Percentiles rank a stretch among this genome's conserved stretches.
These are phyloP conservation scores for Populus hybrid DNA, from an alignment of 441 rosid species.

Conservation along the genomic window DNA sequence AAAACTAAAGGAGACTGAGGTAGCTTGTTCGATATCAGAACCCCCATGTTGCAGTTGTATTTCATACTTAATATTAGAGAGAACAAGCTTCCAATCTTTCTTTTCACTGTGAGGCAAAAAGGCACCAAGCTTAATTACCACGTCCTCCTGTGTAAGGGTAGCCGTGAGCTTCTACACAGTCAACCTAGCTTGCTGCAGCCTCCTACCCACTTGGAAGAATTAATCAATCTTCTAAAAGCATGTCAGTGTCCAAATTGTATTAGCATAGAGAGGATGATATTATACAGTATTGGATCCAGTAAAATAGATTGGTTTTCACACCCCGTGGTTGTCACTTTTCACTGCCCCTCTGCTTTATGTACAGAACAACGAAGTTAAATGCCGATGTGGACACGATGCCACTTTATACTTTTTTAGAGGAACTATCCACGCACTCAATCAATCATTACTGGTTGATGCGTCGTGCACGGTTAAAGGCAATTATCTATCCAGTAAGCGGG, in stretches of 20 bases:
- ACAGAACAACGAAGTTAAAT: conserved; percentile 29
- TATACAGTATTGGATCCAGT: conserved; percentile 13
- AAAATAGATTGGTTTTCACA: conserved; percentile 25
- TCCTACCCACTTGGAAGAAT: conserved; percentile 13
- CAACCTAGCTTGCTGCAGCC: conserved; percentile 39
- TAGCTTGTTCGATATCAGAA: too few species aligned
- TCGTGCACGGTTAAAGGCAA: background rate
- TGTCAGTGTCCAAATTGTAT: conserved; percentile 11
- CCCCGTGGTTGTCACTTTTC: conserved; percentile 19
- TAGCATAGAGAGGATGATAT: conserved; percentile 6
- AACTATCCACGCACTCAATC: conserved; percentile 11
- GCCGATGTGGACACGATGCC: conserved; percentile 16
- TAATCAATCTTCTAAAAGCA: conserved; percentile 2
- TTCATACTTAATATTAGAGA: background rate
- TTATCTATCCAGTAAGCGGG: conserved; percentile 36
- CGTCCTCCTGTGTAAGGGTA: conserved; percentile 17
- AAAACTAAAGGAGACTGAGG: too few species aligned
- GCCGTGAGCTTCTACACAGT: conserved; percentile 38
- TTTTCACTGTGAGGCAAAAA: conserved; percentile 2
- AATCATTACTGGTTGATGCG: conserved; percentile 1
- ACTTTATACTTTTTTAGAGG: too few species aligned
- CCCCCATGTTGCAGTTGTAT: background rate
- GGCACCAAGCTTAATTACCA: conserved; percentile 23
- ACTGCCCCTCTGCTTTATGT: conserved; percentile 36
- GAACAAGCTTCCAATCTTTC: conserved; percentile 11